Base-by-base conservation (phyloP, 345 rosid genomes). In the Anastatica hierochuntica region DNA sequence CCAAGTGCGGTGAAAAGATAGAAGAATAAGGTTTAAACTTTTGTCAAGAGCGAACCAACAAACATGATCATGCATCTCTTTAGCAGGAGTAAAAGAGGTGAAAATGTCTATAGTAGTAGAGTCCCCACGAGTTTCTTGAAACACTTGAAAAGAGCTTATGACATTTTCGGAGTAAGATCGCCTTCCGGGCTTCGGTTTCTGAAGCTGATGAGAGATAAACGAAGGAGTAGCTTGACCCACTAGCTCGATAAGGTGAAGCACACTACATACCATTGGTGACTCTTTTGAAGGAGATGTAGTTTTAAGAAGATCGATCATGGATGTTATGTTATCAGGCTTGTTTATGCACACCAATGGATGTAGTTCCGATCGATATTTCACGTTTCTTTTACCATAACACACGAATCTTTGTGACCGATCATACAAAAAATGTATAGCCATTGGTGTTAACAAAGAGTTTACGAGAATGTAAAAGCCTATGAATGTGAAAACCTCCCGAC, bases 1-100 rank as follows among this genome's bases (percentile, higher is more conserved):
- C 87, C 87, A 78, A 37, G 34, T 73, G 4, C 71, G 39, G 39
- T 80, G 87, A 49, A 80, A 78, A 12, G 87, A 79, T 10, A 77
- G 74, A 12, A 80, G 43, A 14, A 80, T 73, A 5, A 80, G 50
- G 16, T 68, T 60, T 8, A 70, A 27, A 5, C 10, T 39, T 21
- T 66, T 67, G 18, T 73, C 69, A n/a, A 64, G 49, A 31, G 87
- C 79, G 2, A 76, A 69, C 23, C 62, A 21, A 51, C 76, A 58
- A 11, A 76, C 62, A 34, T 76, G 77, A 45, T 80, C 77, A 12
- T 74, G 56, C 87, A 80, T 80, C 20, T 73, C 65, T 20, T 61
- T 53, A 10, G 49, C 49, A 2, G 66, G 41, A 37, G 76, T 73
- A 30, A 76, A 19, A 23, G 79, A 66, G 0, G 83, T 80, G 66